These are phyloP conservation scores for Globisporangium perplexum DNA, from an alignment of 352 stramenopile species.

Conservation along the genomic window DNA sequence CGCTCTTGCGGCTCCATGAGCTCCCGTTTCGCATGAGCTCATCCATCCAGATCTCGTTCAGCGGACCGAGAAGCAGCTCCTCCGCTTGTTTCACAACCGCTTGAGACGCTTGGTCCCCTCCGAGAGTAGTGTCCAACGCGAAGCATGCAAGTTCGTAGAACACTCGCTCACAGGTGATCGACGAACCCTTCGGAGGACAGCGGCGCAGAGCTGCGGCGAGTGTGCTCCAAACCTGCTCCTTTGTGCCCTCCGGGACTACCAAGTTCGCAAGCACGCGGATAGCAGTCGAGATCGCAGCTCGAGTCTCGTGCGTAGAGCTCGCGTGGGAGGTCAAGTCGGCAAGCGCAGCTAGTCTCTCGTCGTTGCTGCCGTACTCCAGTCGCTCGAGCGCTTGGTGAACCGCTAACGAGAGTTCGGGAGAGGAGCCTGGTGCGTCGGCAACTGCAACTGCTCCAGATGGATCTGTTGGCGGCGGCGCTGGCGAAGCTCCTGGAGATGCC, in stretches of 20 bases:
- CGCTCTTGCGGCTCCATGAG: neutral
- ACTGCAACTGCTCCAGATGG: neutral
- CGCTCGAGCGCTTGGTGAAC: neutral
- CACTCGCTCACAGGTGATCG: neutral
- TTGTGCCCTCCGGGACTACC: no score
- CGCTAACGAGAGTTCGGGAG: neutral
- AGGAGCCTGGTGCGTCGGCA: no score
- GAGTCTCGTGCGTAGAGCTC: neutral
- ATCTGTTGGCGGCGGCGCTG: no score
- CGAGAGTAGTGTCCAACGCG: neutral
- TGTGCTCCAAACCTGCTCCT: neutral
- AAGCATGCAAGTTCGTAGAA: neutral
- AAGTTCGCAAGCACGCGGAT: neutral
- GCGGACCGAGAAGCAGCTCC: neutral
- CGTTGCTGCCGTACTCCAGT: neutral
- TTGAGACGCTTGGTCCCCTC: neutral
- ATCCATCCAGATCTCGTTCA: neutral
- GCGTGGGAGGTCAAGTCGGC: neutral
- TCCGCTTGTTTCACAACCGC: neutral
- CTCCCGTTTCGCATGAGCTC: neutral
- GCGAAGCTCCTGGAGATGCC: neutral
- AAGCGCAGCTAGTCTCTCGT: neutral
- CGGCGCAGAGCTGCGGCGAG: neutral
- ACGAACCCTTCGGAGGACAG: neutral
- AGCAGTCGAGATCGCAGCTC: neutral